Conservation (phyloP, 2,329 filamentous ascomycete species). For the Huntiella omanensis region DNA sequence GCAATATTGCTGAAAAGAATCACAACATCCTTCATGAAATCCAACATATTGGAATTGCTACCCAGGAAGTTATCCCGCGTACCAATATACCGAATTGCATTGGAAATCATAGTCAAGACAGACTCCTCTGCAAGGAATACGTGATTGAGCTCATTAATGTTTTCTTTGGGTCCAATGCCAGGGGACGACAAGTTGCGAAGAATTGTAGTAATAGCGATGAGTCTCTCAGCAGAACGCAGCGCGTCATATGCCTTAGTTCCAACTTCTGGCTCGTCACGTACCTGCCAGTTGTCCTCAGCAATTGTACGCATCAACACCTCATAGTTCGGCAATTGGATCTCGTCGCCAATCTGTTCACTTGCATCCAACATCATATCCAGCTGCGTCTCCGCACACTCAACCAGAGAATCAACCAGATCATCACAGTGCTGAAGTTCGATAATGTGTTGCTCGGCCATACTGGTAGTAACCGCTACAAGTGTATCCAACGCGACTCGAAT, state of each 20-base stretch:
- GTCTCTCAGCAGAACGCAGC: constrained; percentile 65
- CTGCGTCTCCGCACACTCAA: constrained; percentile 85
- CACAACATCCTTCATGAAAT: constrained; percentile 93
- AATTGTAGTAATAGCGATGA: constrained; percentile 84
- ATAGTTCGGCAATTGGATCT: constrained; percentile 64
- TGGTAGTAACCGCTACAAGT: constrained; percentile 46
- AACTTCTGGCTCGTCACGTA: constrained; percentile 56
- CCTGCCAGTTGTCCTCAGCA: constrained; percentile 48
- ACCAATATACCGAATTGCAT: constrained; percentile 68
- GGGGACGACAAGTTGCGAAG: constrained; percentile 72
- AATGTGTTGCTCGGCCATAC: constrained; percentile 45
- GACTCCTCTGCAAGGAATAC: constrained; percentile 51
- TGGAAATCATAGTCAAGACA: constrained; percentile 68
- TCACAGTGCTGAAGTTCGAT: constrained; percentile 57
- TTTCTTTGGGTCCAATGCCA: not conserved
- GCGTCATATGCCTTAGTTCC: constrained; percentile 64
- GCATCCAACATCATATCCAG: constrained; percentile 69
- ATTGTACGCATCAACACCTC: constrained; percentile 75
- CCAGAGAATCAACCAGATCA: constrained; percentile 68
- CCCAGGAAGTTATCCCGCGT: constrained; percentile 75
- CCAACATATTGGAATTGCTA: constrained; percentile 66
- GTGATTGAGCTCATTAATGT: not conserved
- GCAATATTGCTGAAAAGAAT: constrained; percentile 80
- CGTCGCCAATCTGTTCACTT: constrained; percentile 69
- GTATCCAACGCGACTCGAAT: constrained; percentile 80